phyloP scores from a whole-genome alignment of 2,329 filamentous ascomycete genomes.

The Pseudogymnoascus sp. region DNA sequence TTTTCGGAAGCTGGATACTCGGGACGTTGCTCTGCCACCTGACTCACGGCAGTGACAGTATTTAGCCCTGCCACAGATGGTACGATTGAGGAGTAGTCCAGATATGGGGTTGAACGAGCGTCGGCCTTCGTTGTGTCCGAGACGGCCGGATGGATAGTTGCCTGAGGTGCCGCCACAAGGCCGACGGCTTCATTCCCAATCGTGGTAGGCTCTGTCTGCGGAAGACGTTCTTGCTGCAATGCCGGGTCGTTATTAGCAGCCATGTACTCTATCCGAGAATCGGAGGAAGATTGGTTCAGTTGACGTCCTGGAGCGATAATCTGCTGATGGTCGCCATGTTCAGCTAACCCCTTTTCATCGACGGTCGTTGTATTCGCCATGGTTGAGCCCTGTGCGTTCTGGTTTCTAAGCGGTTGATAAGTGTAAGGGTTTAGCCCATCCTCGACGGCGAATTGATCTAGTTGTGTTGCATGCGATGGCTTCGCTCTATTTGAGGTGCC shows the following conservation, averaged over 20 bases:
- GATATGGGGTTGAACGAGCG: background rate
- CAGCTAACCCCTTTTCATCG: background rate
- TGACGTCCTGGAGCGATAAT: background rate
- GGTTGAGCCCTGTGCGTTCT: background rate
- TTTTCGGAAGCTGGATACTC: background rate
- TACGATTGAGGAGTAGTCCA: background rate
- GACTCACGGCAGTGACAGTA: background rate
- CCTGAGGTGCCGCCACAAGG: background rate
- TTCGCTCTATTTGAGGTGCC: slow-evolving; percentile 35
- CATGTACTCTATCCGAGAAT: background rate
- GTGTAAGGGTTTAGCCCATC: slow-evolving; percentile 53
- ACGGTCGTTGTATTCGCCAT: background rate
- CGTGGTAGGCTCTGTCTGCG: background rate
- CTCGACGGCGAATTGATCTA: slow-evolving; percentile 42
- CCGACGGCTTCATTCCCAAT: background rate
- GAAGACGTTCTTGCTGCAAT: background rate
- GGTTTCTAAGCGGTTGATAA: slow-evolving; percentile 18
- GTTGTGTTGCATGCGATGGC: slow-evolving; percentile 42
- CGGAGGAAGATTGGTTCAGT: background rate
- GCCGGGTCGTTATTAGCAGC: background rate
- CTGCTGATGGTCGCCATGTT: background rate
- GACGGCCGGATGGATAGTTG: background rate
- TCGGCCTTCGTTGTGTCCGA: background rate
- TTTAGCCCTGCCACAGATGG: background rate
- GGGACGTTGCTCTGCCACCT: background rate